A percentile compares a stretch with the other conserved stretches of the same genome.
Evolutionary conservation across 2,329 filamentous ascomycete species (phyloP).

Genomic region (Xylariaceae sp.): DNA sequence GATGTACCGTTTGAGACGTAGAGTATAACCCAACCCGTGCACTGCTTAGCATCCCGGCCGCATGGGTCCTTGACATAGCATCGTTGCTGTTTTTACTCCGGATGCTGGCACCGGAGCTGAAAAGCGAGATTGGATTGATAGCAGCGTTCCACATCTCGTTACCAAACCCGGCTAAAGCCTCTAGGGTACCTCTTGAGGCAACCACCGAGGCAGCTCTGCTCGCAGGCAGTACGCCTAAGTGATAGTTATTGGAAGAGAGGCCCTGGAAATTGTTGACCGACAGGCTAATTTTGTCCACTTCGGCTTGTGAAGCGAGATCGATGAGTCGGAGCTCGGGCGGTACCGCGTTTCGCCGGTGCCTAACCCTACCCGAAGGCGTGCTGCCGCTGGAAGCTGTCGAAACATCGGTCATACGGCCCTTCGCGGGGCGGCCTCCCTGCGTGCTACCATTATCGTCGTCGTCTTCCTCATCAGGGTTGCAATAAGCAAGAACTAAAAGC

Average conservation of each 20-base stretch:
- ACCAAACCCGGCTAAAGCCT: conserved; percentile 67
- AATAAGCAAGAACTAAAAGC: conserved; percentile 87
- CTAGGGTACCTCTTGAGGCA: conserved; percentile 66
- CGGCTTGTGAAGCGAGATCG: conserved; percentile 79
- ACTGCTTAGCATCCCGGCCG: conserved; percentile 38
- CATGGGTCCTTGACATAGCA: conserved; percentile 48
- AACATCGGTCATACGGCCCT: conserved; percentile 39
- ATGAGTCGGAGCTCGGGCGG: conserved; percentile 89
- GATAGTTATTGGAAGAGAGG: conserved; percentile 85
- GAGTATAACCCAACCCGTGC: conserved; percentile 29
- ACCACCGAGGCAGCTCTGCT: conserved; percentile 60
- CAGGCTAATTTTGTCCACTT: conserved; percentile 81
- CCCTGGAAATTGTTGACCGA: conserved; percentile 82
- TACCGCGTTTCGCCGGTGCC: conserved; percentile 70
- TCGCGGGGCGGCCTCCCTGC: conserved; percentile 29
- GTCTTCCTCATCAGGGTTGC: conserved; percentile 65
- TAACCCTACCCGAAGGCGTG: conserved; percentile 61
- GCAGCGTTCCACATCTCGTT: conserved; percentile 87
- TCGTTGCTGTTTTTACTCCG: conserved; percentile 59
- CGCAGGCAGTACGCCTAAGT: conserved; percentile 78
- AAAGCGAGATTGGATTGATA: conserved; percentile 79
- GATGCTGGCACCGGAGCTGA: conserved; percentile 81
- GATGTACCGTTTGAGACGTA: conserved; percentile 42
- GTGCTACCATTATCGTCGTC: conserved; percentile 47
- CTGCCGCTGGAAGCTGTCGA: conserved; percentile 50